Conservation (phyloP, 192 early-diverging fungal genomes). For the Coemansia sp. region DNA sequence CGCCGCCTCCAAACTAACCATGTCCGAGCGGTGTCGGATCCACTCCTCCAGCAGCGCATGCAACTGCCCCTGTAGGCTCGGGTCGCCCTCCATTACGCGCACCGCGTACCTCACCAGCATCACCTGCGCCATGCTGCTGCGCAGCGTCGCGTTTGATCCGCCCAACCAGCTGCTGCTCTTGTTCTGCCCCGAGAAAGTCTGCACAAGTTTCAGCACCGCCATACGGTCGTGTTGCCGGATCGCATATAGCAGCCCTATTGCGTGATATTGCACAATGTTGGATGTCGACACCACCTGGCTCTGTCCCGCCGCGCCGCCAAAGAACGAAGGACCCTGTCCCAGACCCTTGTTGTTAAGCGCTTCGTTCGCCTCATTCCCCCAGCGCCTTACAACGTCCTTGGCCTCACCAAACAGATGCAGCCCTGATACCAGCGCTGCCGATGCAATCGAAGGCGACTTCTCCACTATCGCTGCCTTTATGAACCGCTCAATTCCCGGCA, state of each 20-base stretch:
- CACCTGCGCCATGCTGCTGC: constrained; percentile 86
- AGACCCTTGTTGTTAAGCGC: constrained; percentile 80
- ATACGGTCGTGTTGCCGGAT: constrained; percentile 97
- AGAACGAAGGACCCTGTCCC: constrained; percentile 55
- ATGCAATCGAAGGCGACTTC: constrained; percentile 83
- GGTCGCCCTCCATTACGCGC: constrained; percentile 80
- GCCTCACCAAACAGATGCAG: constrained; percentile 80
- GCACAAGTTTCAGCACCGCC: constrained; percentile 96
- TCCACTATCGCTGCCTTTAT: constrained; percentile 97
- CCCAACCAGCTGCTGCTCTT: constrained; percentile 57
- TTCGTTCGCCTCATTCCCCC: constrained; percentile 97
- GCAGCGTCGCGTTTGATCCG: constrained; percentile 59
- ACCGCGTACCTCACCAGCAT: constrained; percentile 90
- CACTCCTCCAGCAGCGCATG: constrained; percentile 86
- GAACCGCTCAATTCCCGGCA: constrained; percentile 94
- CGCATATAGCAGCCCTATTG: constrained; percentile 90
- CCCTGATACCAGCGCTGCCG: constrained; percentile 88
- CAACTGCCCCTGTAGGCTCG: constrained; percentile 59
- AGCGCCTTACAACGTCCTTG: constrained; percentile 91
- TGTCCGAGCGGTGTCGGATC: constrained; percentile 93
- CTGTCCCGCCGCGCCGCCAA: constrained; percentile 32
- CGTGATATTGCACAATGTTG: constrained; percentile 96
- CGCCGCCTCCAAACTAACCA: constrained; percentile 97
- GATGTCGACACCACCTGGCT: constrained; percentile 60
- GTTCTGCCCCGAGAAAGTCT: constrained; percentile 68